Evolutionary conservation across 2,329 filamentous ascomycete genomes (phyloP), one percentile per base, ranked within the genome.

Genomic region (Colletotrichum tamarilloi): DNA sequence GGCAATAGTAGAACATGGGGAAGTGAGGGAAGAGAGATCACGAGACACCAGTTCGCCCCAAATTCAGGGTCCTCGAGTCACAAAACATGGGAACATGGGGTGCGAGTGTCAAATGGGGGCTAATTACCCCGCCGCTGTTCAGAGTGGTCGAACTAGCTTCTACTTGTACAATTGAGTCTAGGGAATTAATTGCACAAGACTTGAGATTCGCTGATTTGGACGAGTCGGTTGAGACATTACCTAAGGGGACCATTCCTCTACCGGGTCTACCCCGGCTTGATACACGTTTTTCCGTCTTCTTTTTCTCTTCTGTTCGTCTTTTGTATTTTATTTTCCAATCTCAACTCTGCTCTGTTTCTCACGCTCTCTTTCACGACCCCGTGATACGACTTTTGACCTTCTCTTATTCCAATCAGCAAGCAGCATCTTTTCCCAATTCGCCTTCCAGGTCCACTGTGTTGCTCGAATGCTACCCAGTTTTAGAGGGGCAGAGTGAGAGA

Each of bases 11-110:
- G 32, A 35, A 35, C 3, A 35, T 35, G 32, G 32, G 32, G 32
- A 35, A 35, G 32, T 35, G 22, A 24, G 52, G n/a, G 22, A 56
- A 56, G 52, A 24, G 52, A 24, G 56, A 28, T 58, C 16, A 58
- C 24, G 28, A 58, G 53, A 26, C 46, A 63, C 59, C 62, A 59
- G 55, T 60, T 67, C 63, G 68, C 63, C 62, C 38, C 24, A 60
- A 59, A 59, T 59, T 56, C 69, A 69, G 65, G 69, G 69, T 72
- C 69, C 42, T 69, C n/a, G 32, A 32, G 49, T 67, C 57, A 62
- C 11, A 22, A 8, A 9, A 32, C 64, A 62, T 26, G 55, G n/a
- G 28, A 42, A 42, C 38, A 42, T 42, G 38, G 38, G 38, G 38
- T 42, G 38, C 12, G 38, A 42, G 28, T 26, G 42, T 28, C 26